Base-by-base conservation (phyloP, 192 early-diverging fungal genomes). In the Phlyctochytrium arcticum region DNA sequence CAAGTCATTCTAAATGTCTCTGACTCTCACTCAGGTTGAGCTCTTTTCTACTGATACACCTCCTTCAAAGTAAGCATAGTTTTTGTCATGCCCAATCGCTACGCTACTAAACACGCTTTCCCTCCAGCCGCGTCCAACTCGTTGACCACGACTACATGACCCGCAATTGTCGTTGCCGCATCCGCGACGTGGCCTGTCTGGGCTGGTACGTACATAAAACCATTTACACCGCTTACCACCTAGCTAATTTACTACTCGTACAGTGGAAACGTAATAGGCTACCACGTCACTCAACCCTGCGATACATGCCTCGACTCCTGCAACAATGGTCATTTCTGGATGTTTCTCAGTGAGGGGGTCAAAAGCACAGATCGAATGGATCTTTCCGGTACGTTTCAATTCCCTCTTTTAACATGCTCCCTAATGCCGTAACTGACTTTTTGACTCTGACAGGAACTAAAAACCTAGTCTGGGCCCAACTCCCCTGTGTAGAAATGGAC, bases 281-380 rank as follows among this genome's bases (percentile, higher is more conserved):
- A 92, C 68, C 89, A 91, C 73, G 89, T 90, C 17, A 85, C 87
- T 3, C 83, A 84, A 62, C 88, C 93, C 29, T 96, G 94, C 60
- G 69, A 84, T 29, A 75, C 78, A 12, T 96, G 94, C 60, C 75
- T 96, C 50, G 88, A 91, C 47, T 85, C 93, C n/a, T 90, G 90
- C 68, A 94, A 98, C 77, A 98, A 98, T 69, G 95, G 95, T 0
- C 93, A 98, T 68, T 93, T 93, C 74, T 96, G 93, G 93, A 97
- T 96, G 94, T 96, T 96, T 70, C 83, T 88, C 36, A 87, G 85
- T 0, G 87, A 92, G 37, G 80, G 80, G 12, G 91, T 94, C 54
- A 46, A 75, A 42, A 65, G 80, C n/a, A 71, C 75, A 47, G 88
- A 88, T 48, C 64, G 87, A 19, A 10, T 78, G 48, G 75, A 80